phyloP scores from a whole-genome alignment of 257 asterid genomes.

The Cordia subcordata region DNA sequence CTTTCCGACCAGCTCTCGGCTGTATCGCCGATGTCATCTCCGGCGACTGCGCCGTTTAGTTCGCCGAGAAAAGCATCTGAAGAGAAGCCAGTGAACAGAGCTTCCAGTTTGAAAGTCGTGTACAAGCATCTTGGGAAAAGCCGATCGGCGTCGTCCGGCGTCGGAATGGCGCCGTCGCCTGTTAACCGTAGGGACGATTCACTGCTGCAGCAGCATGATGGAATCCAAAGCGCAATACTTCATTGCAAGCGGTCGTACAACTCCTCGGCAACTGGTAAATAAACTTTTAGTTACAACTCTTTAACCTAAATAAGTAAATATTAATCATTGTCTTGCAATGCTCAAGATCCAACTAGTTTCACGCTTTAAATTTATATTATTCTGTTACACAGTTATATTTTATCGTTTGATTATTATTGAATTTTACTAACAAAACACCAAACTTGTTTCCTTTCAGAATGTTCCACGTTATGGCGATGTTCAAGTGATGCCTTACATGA shows the following conservation, averaged over 20 bases:
- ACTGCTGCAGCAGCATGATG: constrained; percentile 55
- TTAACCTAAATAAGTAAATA: too few relatives aligned
- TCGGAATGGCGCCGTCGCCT: constrained; percentile 22
- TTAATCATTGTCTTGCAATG: too few relatives aligned
- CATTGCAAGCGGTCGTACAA: constrained; percentile 74
- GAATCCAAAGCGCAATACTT: constrained; percentile 76
- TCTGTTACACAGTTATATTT: not conserved
- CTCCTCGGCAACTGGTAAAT: constrained; percentile 47
- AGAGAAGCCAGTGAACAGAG: constrained; percentile 32
- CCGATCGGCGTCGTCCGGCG: constrained; percentile 56
- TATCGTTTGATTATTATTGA: not conserved
- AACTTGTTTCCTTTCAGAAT: constrained; percentile 7
- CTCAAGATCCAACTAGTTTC: too few relatives aligned
- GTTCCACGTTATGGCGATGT: constrained; percentile 8
- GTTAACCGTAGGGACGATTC: constrained; percentile 57
- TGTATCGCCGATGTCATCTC: constrained; percentile 41
- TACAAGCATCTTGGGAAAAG: constrained; percentile 54
- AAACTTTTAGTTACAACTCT: not conserved
- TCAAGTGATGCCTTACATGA: constrained; percentile 6
- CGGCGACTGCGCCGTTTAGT: constrained; percentile 24
- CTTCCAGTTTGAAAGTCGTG: constrained; percentile 41
- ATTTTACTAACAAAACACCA: too few relatives aligned
- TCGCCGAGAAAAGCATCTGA: constrained; percentile 43
- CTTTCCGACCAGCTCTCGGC: constrained; percentile 20
- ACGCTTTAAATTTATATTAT: too few relatives aligned